phyloP scores from a whole-genome alignment of 2,329 filamentous ascomycete species.

The Sarocladiaceae sp. region DNA sequence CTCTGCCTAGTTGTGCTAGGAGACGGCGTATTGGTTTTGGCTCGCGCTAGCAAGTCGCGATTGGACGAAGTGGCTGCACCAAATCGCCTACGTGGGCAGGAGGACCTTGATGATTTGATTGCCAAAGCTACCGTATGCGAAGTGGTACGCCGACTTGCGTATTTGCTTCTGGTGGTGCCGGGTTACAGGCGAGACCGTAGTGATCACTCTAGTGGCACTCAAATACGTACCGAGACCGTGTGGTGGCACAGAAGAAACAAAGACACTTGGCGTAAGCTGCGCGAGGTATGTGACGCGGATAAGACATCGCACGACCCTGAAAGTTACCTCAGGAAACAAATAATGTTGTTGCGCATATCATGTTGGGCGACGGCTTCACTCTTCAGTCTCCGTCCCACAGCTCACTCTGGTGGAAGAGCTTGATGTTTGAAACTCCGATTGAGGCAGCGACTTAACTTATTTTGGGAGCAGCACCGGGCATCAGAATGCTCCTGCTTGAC shows the following conservation, averaged over 20 bases:
- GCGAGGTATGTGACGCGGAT: background rate
- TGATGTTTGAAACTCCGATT: no score
- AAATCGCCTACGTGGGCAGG: background rate
- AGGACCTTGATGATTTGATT: constrained; percentile 5
- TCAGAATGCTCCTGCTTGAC: background rate
- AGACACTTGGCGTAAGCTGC: constrained; percentile 5
- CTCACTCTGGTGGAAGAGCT: no score
- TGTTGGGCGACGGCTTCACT: no score
- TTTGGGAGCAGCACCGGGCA: no score
- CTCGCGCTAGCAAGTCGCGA: background rate
- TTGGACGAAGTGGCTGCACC: background rate
- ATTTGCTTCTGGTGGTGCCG: background rate
- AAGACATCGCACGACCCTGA: background rate
- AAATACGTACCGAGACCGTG: background rate
- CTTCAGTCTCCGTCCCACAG: no score
- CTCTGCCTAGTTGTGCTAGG: background rate
- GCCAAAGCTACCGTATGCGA: background rate
- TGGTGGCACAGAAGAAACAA: constrained; percentile 4
- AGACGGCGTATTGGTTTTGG: background rate
- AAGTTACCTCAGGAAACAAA: no score
- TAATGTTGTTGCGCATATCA: no score
- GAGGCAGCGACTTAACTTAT: no score
- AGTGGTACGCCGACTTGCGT: background rate
- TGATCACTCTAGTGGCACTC: no score
- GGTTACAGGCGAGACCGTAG: background rate